Percentiles rank a stretch among this genome's conserved stretches.
These are phyloP conservation scores for Castanea crenata DNA, from an alignment of 306 rosid species.

Conservation along the genomic window DNA sequence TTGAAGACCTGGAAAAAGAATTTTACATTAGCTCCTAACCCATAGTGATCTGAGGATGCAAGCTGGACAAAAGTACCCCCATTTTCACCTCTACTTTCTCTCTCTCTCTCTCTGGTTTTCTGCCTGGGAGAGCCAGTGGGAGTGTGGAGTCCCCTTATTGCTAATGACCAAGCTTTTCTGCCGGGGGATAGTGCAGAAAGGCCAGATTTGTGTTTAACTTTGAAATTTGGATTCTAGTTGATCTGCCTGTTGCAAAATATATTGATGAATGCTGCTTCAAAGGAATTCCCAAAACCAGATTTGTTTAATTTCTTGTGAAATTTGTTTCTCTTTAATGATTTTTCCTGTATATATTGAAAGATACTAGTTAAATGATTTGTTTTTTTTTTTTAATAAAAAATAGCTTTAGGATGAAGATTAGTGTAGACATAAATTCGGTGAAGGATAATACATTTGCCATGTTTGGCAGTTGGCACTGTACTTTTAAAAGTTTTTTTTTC, in stretches of 20 bases:
- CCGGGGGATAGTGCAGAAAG: background rate
- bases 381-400: too few species aligned
- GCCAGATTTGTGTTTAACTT: background rate
- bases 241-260: background rate
- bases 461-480: too few species aligned
- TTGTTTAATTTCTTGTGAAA: background rate
- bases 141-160: too few species aligned
- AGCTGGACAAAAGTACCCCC: background rate
- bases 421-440: too few species aligned
- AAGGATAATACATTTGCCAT: too few species aligned
- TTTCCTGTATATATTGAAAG: background rate
- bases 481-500: too few species aligned
- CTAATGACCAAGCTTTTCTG: background rate
- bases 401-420: background rate
- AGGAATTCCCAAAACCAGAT: background rate
- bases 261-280: background rate
- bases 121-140: too few species aligned
- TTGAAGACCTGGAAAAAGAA: background rate
- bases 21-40: background rate
- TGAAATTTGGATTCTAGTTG: background rate
- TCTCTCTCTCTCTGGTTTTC: background rate
- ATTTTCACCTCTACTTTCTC: background rate
- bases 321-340: background rate
- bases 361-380: too few species aligned
- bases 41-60: background rate